Conservation (phyloP, 768 basidiomycete species). For the Rhodotorula graminis region DNA sequence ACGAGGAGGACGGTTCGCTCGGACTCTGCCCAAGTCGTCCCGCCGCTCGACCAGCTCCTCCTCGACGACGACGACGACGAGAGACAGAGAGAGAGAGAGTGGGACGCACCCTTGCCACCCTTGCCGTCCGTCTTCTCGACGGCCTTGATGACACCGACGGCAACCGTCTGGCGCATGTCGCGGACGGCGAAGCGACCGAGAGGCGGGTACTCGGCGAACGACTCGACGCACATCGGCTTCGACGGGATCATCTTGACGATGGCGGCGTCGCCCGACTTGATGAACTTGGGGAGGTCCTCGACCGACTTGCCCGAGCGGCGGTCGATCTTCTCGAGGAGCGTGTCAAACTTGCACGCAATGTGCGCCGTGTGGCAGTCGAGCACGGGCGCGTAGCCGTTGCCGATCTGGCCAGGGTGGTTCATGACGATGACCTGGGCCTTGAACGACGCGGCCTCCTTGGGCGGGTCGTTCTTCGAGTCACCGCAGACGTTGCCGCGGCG, state of each 20-base stretch:
- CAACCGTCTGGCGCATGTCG: constrained; percentile 98
- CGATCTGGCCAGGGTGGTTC: constrained; percentile 99
- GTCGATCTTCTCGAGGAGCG: constrained; percentile 99
- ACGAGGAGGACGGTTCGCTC: not conserved
- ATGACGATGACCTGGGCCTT: constrained; percentile 99
- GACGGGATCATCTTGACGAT: constrained; percentile 67
- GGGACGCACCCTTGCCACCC: constrained; percentile 32
- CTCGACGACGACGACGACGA: no score
- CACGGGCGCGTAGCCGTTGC: constrained; percentile 96
- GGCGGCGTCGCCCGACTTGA: constrained; percentile 99
- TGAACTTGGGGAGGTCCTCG: constrained; percentile 84
- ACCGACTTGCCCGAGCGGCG: constrained; percentile 93
- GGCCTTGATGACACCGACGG: constrained; percentile 71
- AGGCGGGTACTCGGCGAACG: constrained; percentile 69
- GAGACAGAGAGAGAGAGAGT: not conserved
- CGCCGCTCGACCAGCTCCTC: not conserved
- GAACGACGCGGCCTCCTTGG: constrained; percentile 98
- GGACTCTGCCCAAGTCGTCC: not conserved
- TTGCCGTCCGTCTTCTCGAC: constrained; percentile 90
- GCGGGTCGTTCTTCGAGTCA: constrained; percentile 99
- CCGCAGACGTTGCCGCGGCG: constrained; percentile 99
- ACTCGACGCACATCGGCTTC: constrained; percentile 44
- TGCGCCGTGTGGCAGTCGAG: constrained; percentile 99
- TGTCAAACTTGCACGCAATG: constrained; percentile 84
- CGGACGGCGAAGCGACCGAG: constrained; percentile 98